A percentile compares a stretch with the other conserved stretches of the same genome.
Conservation (phyloP, 2,329 filamentous ascomycete genomes). For the Colletotrichum sp. region DNA sequence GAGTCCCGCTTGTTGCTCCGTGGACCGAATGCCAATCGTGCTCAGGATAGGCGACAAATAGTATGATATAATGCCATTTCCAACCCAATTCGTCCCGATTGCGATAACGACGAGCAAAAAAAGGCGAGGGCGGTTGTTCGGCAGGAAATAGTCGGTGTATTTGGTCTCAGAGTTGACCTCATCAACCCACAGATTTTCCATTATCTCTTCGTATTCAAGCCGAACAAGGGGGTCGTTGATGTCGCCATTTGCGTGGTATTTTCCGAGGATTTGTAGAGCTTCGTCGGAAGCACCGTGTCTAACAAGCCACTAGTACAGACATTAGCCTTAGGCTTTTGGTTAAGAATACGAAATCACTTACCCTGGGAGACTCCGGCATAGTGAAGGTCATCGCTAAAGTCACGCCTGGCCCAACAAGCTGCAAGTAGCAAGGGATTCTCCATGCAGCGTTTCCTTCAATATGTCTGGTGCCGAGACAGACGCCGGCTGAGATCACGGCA, state of each 20-base stretch:
- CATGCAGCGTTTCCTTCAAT: neutral
- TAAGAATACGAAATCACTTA: neutral
- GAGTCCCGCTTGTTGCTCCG: neutral
- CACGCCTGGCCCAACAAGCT: neutral
- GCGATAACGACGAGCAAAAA: neutral
- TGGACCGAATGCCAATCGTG: neutral
- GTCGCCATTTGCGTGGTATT: neutral
- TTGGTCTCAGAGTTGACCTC: neutral
- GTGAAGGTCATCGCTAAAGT: neutral
- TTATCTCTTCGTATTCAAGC: neutral
- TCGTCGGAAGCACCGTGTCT: neutral
- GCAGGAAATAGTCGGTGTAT: neutral
- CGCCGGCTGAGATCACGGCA: neutral
- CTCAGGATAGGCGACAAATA: neutral
- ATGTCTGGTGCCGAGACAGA: neutral
- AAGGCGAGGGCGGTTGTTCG: neutral
- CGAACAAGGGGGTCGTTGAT: neutral
- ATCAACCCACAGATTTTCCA: neutral
- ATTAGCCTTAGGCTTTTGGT: neutral
- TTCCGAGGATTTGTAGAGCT: neutral
- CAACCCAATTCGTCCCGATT: neutral
- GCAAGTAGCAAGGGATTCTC: neutral
- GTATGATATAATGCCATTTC: neutral
- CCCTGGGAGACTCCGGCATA: neutral
- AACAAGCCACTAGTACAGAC: neutral